Percentiles rank a stretch among this genome's conserved stretches.
These are phyloP conservation scores for Cyanidioschyzon merolae DNA, from an alignment of 23 red algal species.

Conservation along the genomic window DNA sequence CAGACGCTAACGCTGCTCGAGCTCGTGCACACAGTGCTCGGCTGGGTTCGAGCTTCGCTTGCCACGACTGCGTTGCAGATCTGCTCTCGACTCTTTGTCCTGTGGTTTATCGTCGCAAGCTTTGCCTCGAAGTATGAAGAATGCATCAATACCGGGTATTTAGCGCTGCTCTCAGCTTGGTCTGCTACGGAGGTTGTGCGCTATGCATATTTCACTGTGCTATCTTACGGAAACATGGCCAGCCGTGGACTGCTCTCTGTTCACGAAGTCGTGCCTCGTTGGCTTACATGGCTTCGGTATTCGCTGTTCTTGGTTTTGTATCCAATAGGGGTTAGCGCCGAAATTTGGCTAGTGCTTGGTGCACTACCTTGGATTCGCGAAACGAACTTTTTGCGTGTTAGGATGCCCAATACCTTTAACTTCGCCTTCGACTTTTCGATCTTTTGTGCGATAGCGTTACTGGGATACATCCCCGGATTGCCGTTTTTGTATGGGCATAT, in stretches of 20 bases:
- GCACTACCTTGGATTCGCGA: slow-evolving; percentile 46
- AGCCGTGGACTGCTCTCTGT: not conserved
- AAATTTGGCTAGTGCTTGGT: slow-evolving; percentile 39
- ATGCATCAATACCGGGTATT: not conserved
- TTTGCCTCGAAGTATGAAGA: not conserved
- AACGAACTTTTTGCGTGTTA: slow-evolving; percentile 24
- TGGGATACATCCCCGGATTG: slow-evolving; percentile 64
- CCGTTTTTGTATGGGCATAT: slow-evolving; percentile 83
- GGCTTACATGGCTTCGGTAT: slow-evolving; percentile 47
- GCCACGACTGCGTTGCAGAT: slow-evolving; percentile 65
- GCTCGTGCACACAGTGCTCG: slow-evolving; percentile 48
- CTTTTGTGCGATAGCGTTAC: slow-evolving; percentile 31
- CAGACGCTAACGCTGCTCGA: slow-evolving; percentile 67
- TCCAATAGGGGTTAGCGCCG: slow-evolving; percentile 72
- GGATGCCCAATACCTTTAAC: slow-evolving; percentile 67
- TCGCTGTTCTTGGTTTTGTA: slow-evolving; percentile 88
- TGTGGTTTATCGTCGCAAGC: slow-evolving; percentile 45
- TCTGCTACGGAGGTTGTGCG: slow-evolving; percentile 70
- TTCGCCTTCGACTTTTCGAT: slow-evolving; percentile 75
- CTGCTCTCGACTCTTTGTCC: slow-evolving; percentile 56
- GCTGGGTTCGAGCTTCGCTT: slow-evolving; percentile 49
- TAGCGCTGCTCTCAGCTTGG: slow-evolving; percentile 70
- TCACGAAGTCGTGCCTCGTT: not conserved
- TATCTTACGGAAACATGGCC: slow-evolving; percentile 10
- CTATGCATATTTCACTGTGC: slow-evolving; percentile 63